Base-by-base conservation (phyloP, 306 rosid genomes). In the Herpetospermum pedunculosum region DNA sequence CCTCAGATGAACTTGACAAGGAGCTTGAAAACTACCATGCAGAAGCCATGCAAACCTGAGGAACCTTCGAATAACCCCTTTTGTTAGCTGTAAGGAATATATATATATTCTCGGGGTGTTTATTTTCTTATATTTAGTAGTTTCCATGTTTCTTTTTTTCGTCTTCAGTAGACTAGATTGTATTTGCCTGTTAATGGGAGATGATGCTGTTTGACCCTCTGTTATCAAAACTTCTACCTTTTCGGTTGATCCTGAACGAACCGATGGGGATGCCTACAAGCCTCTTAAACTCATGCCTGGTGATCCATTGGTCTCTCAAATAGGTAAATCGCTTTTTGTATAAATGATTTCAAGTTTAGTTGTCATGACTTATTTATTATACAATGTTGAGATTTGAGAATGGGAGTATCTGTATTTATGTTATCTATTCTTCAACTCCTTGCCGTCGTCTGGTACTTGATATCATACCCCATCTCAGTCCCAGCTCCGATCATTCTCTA, bases 21-120 rank as follows among this genome's bases (percentile, higher is more conserved):
- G 99, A 94, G 48, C 85, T 94, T 44, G 99, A 94, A 3, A 86
- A 67, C 57, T 94, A 94, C 54, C 99, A 91, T 55, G 90, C 97
- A 0, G 97, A 84, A 44, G 87, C 90, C 55, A 91, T 90, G 98
- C 83, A 92, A 38, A 81, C 82, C 72, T 89, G 59, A 74, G 47
- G 62, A 55, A 14, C 18, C 41, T 54, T 21, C 7, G 41, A 8
- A 23, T 12, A 21, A 23, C 28, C 8, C 5, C 9, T 19, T 43
- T 3, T 64, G 71, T 67, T 64, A 64, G 71, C 25, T 60, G 69
- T 64, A n/a, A 64, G 32, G 32, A 64, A 37, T 37, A n/a, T 60
- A 9, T 64, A 1, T 37, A 4, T 16, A 38, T 21, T 38, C 72
- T 65, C n/a, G 18, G 50, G 52, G 5, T 68, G 73, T 14, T 68